phyloP scores from a whole-genome alignment of 148 eudicot species.

The Cornus suecica region DNA sequence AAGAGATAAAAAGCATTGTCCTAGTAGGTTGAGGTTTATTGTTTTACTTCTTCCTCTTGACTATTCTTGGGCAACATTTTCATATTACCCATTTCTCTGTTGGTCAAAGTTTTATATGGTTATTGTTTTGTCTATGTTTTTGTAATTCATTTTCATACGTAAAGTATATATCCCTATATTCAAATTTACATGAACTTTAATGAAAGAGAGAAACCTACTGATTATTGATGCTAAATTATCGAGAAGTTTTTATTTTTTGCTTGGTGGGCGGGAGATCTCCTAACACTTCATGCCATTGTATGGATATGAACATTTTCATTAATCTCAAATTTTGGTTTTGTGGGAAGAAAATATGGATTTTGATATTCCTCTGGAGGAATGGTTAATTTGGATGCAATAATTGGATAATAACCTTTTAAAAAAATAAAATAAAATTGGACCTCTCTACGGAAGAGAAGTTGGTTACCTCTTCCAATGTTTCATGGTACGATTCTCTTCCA shows the following conservation, averaged over 20 bases:
- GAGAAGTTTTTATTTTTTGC: background rate
- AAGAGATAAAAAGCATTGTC: background rate
- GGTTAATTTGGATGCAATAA: background rate
- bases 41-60: background rate
- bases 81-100: background rate
- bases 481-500: too few relatives aligned
- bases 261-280: background rate
- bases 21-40: too few relatives aligned
- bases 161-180: background rate
- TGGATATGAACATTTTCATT: background rate
- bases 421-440: too few relatives aligned
- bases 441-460: background rate
- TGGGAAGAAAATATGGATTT: background rate
- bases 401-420: background rate
- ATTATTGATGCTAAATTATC: background rate
- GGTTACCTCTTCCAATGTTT: background rate
- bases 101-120: background rate
- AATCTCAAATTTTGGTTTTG: background rate
- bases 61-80: background rate
- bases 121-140: background rate
- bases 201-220: background rate
- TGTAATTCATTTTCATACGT: background rate
- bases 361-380: background rate
- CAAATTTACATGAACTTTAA: background rate
- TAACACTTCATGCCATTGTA: background rate